Conservation (phyloP, 345 rosid species). For the Reutealis trisperma region DNA sequence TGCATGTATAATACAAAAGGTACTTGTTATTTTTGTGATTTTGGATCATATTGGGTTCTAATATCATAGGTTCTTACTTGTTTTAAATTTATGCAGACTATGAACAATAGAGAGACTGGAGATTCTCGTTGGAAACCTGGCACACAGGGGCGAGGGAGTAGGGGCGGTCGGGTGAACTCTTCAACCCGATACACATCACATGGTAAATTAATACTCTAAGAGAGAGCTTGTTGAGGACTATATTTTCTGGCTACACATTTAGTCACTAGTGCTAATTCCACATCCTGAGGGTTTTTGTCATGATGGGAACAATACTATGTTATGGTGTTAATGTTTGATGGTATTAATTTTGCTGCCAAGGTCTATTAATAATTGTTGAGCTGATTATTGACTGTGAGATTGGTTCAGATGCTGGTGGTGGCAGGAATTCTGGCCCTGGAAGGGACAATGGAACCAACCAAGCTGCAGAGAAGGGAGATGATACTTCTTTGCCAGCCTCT, state of each 20-base stretch:
- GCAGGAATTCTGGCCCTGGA: slow-evolving; percentile 50
- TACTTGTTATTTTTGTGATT: slow-evolving; percentile 11
- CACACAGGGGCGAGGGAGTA: slow-evolving; percentile 57
- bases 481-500: slow-evolving; percentile 42
- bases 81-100: slow-evolving; percentile 44
- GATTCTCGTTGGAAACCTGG: slow-evolving; percentile 77
- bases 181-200: slow-evolving; percentile 50
- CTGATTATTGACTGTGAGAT: slow-evolving; percentile 28
- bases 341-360: slow-evolving; percentile 11
- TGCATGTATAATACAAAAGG: not conserved
- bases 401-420: slow-evolving; percentile 63
- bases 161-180: slow-evolving; percentile 57
- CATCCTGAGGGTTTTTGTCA: not conserved
- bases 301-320: not conserved
- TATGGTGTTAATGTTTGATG: slow-evolving; percentile 7
- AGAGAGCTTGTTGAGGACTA: slow-evolving; percentile 10
- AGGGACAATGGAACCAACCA: slow-evolving; percentile 57
- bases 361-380: slow-evolving; percentile 11
- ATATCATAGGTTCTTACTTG: not conserved
- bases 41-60: slow-evolving; percentile 19
- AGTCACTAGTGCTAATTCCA: not conserved
- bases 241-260: slow-evolving; percentile 12
- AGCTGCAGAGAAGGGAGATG: slow-evolving; percentile 51
- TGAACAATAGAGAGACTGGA: slow-evolving; percentile 60
- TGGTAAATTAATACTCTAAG: slow-evolving; percentile 44